Conservation (phyloP, 2,329 filamentous ascomycete genomes). For the Phialophora tarda region DNA sequence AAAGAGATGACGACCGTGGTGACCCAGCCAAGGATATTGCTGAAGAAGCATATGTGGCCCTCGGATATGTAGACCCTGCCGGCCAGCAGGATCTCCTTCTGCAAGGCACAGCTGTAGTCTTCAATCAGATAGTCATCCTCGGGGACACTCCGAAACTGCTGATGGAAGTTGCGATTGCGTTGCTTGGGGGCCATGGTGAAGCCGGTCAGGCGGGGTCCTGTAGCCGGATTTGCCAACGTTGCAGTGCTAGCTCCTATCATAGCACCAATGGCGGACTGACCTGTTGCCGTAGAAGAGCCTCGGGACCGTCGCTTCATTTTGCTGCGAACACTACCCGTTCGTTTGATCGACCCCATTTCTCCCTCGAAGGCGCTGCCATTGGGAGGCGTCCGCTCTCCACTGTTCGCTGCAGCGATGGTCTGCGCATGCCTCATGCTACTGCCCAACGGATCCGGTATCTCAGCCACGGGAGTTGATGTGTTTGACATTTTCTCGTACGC, state of each 20-base stretch:
- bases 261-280: conserved; percentile 69
- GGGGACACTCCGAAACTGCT: conserved; percentile 91
- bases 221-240: conserved; percentile 69
- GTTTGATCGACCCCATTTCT: conserved; percentile 61
- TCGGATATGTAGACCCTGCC: conserved; percentile 95
- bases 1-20: conserved; percentile 98
- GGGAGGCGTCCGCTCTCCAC: conserved; percentile 68
- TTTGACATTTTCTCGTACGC: conserved; percentile 59
- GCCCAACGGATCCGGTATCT: conserved; percentile 47
- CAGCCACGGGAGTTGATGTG: conserved; percentile 48
- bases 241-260: conserved; percentile 73
- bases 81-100: conserved; percentile 92
- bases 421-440: conserved; percentile 38
- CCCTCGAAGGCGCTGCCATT: conserved; percentile 69
- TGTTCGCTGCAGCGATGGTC: conserved; percentile 44
- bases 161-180: conserved; percentile 93
- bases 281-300: conserved; percentile 77
- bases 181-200: conserved; percentile 97
- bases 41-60: conserved; percentile 96
- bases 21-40: conserved; percentile 97
- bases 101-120: conserved; percentile 95
- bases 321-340: conserved; percentile 72
- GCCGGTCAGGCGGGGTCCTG: conserved; percentile 78
- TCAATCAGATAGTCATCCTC: conserved; percentile 98
- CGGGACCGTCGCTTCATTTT: conserved; percentile 73